phyloP scores from a whole-genome alignment of 257 asterid genomes.

The Lycium barbarum region DNA sequence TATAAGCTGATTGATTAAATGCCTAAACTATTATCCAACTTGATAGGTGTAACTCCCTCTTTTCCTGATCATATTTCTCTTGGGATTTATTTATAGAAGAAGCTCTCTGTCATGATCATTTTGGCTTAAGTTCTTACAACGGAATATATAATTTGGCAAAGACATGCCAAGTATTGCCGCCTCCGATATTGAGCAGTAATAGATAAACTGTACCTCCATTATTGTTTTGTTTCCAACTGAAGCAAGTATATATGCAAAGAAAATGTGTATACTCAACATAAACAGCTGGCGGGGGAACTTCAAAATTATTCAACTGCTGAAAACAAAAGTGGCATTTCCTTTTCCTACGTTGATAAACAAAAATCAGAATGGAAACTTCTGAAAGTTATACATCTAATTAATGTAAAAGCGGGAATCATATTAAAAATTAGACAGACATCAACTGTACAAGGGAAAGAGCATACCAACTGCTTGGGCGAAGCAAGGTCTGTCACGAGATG shows the following conservation, averaged over 20 bases:
- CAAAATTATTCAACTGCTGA: constrained; percentile 9
- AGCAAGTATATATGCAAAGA: background rate
- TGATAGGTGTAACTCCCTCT: background rate
- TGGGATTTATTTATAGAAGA: background rate
- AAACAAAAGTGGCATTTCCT: background rate
- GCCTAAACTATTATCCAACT: background rate
- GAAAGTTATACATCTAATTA: background rate
- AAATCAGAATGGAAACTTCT: constrained; percentile 25
- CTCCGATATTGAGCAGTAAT: background rate
- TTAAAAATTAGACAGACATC: background rate
- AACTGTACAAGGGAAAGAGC: constrained; percentile 36
- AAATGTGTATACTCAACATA: background rate
- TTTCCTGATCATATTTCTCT: background rate
- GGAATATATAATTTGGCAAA: background rate
- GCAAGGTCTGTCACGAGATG: constrained; percentile 74
- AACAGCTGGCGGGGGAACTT: background rate
- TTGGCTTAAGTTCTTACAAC: constrained; percentile 11
- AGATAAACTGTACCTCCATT: background rate
- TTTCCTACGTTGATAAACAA: background rate
- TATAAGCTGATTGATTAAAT: background rate
- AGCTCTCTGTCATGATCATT: background rate
- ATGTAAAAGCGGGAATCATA: background rate
- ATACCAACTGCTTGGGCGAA: constrained; percentile 95
- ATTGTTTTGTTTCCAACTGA: background rate
- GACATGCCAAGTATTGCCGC: background rate